Evolutionary conservation across 2,329 filamentous ascomycete species (phyloP).

Genomic region (Cordyceps militaris): DNA sequence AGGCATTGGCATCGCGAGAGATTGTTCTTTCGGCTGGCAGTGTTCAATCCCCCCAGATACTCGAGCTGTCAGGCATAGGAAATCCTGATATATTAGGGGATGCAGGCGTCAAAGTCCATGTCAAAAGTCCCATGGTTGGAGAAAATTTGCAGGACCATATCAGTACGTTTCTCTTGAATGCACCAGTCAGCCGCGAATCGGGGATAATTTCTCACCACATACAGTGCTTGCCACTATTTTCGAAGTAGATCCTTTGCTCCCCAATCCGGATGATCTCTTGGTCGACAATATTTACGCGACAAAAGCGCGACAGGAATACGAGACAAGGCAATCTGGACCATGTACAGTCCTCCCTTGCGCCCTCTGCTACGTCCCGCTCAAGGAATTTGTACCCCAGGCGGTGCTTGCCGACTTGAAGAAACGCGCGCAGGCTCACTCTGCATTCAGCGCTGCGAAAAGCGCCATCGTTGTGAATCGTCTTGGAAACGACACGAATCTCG

Average conservation of each 20-base stretch:
- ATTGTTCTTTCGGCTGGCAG: slow-evolving; percentile 54
- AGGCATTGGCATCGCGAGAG: slow-evolving; percentile 39
- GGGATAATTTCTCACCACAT: background rate
- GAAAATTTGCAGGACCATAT: slow-evolving; percentile 49
- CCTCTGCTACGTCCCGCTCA: slow-evolving; percentile 35
- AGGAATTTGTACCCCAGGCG: slow-evolving; percentile 23
- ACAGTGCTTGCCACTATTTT: slow-evolving; percentile 37
- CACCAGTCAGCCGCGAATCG: background rate
- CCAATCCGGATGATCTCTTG: slow-evolving; percentile 34
- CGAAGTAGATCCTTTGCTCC: slow-evolving; percentile 35
- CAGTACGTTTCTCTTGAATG: background rate
- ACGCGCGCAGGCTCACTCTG: slow-evolving; percentile 18
- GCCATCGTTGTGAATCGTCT: slow-evolving; percentile 28
- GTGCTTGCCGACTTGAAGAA: slow-evolving; percentile 18
- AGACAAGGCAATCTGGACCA: slow-evolving; percentile 25
- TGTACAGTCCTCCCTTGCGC: slow-evolving; percentile 34
- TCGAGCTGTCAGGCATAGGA: slow-evolving; percentile 43
- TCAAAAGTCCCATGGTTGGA: slow-evolving; percentile 36
- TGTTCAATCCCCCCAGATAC: slow-evolving; percentile 48
- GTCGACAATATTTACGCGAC: slow-evolving; percentile 21
- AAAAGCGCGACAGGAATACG: slow-evolving; percentile 29
- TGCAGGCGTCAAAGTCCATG: background rate
- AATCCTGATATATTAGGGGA: background rate
- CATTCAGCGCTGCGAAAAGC: slow-evolving; percentile 19
- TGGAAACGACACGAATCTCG: slow-evolving; percentile 25